Base-by-base conservation (phyloP, 2,329 filamentous ascomycete species). In the Neospermospora avenae region DNA sequence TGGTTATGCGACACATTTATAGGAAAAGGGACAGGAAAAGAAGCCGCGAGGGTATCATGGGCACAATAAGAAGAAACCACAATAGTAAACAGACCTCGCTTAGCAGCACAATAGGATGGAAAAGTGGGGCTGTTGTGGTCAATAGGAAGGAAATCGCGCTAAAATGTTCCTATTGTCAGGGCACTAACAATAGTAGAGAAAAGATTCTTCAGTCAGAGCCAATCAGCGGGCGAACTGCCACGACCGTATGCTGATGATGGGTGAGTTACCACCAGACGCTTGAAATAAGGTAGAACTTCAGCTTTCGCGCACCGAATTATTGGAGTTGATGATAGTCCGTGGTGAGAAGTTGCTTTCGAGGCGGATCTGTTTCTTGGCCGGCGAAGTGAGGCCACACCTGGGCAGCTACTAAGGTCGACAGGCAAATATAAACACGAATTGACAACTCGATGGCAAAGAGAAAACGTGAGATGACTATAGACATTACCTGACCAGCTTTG, bases 131-230 rank as follows among this genome's bases (percentile, higher is more conserved):
- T 28, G 20, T 13, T 34, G 22, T 20, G 49, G 53, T 41, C 53
- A 55, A 55, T 55, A 55, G 41, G 53, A 55, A 55, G 13, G 14
- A 45, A 55, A 55, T 2, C 24, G 20, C 53, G 53, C 53, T 55
- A 55, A 55, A n/a, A 13, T 4, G 39, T 22, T 55, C 53, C 22
- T 20, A 42, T 44, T 44, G 39, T 44, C 20, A 25, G n/a, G 11
- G 34, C n/a, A n/a, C n/a, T n/a, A n/a, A 52, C 35, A 52, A 49
- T 34, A 49, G n/a, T 13, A 16, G 34, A 31, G 24, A 7, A 31
- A 35, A 35, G 16, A 51, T 51, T 51, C 28, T 22, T 28, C 11
- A 7, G 28, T 31, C 31, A 3, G 31, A 37, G 18, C 48, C 48
- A 51, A 51, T 37, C 28, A 37, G 11, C 1, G 48, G 22, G 48